Conservation (phyloP, 495 filamentous ascomycete species). For the Penicillium coffeae region DNA sequence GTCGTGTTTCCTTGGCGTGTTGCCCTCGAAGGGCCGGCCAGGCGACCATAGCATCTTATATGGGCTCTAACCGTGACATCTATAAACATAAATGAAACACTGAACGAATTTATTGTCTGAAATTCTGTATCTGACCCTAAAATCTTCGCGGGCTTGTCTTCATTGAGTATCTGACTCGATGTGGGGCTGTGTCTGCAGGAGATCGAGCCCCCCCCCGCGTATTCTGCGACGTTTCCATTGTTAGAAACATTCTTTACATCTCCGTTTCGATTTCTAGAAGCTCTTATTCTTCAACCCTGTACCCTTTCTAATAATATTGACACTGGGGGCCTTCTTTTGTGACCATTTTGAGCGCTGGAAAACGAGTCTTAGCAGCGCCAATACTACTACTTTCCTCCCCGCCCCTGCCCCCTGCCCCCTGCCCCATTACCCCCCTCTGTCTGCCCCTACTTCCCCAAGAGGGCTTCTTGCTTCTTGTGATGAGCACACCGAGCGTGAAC, state of each 20-base stretch:
- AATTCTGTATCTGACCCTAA: background rate
- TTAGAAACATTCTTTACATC: background rate
- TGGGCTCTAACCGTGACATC: too few species aligned
- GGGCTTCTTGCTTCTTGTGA: background rate
- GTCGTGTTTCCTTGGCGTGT: too few species aligned
- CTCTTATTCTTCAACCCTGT: background rate
- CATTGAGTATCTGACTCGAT: too few species aligned
- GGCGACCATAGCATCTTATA: too few species aligned
- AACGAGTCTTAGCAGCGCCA: too few species aligned
- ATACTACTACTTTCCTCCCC: too few species aligned
- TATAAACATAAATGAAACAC: too few species aligned
- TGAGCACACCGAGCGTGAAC: background rate
- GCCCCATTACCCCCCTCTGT: background rate
- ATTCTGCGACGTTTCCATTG: background rate
- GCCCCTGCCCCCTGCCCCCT: background rate
- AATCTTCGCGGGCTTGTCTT: too few species aligned
- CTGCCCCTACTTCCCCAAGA: background rate
- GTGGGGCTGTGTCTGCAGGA: background rate
- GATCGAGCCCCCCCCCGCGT: background rate
- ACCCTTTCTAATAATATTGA: background rate
- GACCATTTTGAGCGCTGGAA: too few species aligned
- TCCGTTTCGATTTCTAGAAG: background rate
- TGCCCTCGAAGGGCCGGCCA: too few species aligned
- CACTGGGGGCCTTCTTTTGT: background rate
- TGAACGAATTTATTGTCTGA: background rate